Conservation (phyloP, 805 yeast species). For the Yarrowia bubula region DNA sequence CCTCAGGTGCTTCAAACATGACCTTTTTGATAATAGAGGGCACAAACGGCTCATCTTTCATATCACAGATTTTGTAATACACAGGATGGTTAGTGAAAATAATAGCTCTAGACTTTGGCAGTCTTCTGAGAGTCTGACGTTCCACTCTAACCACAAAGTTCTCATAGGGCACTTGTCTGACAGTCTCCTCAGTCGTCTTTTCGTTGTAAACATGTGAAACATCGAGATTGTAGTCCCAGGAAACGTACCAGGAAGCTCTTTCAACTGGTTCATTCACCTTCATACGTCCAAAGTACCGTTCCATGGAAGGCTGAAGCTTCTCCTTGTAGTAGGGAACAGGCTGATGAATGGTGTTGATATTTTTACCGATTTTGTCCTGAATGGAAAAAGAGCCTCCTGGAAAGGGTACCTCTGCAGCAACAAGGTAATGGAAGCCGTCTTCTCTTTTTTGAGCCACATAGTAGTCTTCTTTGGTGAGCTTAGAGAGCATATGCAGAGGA, state of each 20-base stretch:
- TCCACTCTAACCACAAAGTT: constrained; percentile 69
- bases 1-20: constrained; percentile 63
- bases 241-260: constrained; percentile 70
- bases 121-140: constrained; percentile 65
- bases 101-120: constrained; percentile 63
- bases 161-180: constrained; percentile 40
- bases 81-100: constrained; percentile 69
- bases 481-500: constrained; percentile 60
- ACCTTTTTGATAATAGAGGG: constrained; percentile 64
- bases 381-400: constrained; percentile 67
- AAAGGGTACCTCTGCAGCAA: constrained; percentile 75
- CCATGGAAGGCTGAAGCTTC: constrained; percentile 67
- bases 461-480: constrained; percentile 75
- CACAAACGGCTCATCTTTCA: constrained; percentile 73
- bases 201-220: constrained; percentile 43
- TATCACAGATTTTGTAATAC: constrained; percentile 68
- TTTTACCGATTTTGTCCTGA: constrained; percentile 54
- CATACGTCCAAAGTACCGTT: constrained; percentile 66
- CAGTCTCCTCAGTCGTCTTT: constrained; percentile 42
- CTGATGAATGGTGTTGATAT: constrained; percentile 61
- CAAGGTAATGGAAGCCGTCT: constrained; percentile 59
- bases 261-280: constrained; percentile 63
- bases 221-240: constrained; percentile 52
- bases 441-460: constrained; percentile 58
- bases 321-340: constrained; percentile 69